phyloP scores from a whole-genome alignment of 2,329 filamentous ascomycete genomes.

The Trichophyton verrucosum region DNA sequence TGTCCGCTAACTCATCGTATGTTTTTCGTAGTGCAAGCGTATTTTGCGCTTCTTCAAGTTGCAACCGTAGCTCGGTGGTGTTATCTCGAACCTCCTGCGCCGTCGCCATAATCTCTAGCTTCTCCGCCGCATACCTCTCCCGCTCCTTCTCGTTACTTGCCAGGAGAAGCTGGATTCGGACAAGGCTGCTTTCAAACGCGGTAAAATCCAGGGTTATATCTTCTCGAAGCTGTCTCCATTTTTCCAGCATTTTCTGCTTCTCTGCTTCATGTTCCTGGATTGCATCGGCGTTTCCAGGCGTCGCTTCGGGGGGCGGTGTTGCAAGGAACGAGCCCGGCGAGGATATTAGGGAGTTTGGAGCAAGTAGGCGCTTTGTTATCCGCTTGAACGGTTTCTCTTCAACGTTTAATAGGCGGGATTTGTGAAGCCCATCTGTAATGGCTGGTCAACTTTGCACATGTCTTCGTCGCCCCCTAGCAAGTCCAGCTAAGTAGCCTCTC shows the following conservation, averaged over 20 bases:
- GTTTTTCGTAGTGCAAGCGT: constrained; percentile 66
- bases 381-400: constrained; percentile 89
- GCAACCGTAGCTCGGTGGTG: constrained; percentile 58
- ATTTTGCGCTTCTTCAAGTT: constrained; percentile 63
- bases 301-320: constrained; percentile 54
- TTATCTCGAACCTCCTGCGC: constrained; percentile 66
- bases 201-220: constrained; percentile 81
- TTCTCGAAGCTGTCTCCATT: constrained; percentile 60
- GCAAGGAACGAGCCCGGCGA: constrained; percentile 44
- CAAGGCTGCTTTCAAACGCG: constrained; percentile 72
- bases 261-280: constrained; percentile 34
- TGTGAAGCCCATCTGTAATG: constrained; percentile 63
- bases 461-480: not conserved
- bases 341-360: constrained; percentile 52
- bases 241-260: constrained; percentile 40
- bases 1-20: constrained; percentile 79
- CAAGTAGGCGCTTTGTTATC: constrained; percentile 67
- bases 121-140: constrained; percentile 68
- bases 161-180: constrained; percentile 75
- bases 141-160: constrained; percentile 74
- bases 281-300: constrained; percentile 19
- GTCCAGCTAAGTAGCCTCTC: not conserved
- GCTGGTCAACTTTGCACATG: not conserved
- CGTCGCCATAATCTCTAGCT: constrained; percentile 63
- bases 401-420: constrained; percentile 70